Evolutionary conservation across 2,329 filamentous ascomycete genomes (phyloP).

Genomic region (Clonostachys chloroleuca): DNA sequence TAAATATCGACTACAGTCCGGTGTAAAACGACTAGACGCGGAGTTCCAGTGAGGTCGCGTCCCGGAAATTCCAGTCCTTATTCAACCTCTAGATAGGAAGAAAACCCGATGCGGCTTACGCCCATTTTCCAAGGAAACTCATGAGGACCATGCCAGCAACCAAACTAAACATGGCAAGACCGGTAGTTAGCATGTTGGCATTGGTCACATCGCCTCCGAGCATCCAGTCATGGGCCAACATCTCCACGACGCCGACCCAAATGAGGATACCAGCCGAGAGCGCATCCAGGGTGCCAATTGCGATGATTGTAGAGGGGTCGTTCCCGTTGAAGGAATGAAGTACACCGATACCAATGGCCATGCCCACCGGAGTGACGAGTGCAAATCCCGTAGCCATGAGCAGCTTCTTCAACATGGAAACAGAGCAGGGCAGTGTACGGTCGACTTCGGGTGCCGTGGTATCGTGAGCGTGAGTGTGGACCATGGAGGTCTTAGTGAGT

Average conservation of each 20-base stretch:
- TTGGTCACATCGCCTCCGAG: slow-evolving; percentile 31
- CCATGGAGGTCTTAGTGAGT: slow-evolving; percentile 8
- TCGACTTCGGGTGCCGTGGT: slow-evolving; percentile 10
- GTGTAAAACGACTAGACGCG: too few species aligned
- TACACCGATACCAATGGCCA: slow-evolving; percentile 75
- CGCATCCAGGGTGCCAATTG: slow-evolving; percentile 70
- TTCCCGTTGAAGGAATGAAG: slow-evolving; percentile 70
- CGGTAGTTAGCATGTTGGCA: slow-evolving; percentile 41
- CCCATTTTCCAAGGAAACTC: slow-evolving; percentile 74
- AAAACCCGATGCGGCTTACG: slow-evolving; percentile 28
- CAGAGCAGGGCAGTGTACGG: slow-evolving; percentile 5
- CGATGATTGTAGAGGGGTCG: slow-evolving; percentile 61
- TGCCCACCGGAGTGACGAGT: slow-evolving; percentile 70
- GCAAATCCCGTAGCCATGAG: slow-evolving; percentile 61
- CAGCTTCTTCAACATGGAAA: slow-evolving; percentile 46
- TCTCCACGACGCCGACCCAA: slow-evolving; percentile 78
- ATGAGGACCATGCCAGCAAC: slow-evolving; percentile 62
- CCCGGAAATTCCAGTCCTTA: too few species aligned
- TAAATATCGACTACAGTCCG: too few species aligned
- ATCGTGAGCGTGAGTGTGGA: slow-evolving; percentile 6
- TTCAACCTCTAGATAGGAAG: too few species aligned
- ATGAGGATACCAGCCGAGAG: slow-evolving; percentile 70
- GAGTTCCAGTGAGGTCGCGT: too few species aligned
- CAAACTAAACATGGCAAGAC: slow-evolving; percentile 46
- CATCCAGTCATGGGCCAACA: slow-evolving; percentile 75